A percentile compares a stretch with the other conserved stretches of the same genome.
Conservation (phyloP, 169 alveolate species). For the Plasmodium reichenowi region DNA sequence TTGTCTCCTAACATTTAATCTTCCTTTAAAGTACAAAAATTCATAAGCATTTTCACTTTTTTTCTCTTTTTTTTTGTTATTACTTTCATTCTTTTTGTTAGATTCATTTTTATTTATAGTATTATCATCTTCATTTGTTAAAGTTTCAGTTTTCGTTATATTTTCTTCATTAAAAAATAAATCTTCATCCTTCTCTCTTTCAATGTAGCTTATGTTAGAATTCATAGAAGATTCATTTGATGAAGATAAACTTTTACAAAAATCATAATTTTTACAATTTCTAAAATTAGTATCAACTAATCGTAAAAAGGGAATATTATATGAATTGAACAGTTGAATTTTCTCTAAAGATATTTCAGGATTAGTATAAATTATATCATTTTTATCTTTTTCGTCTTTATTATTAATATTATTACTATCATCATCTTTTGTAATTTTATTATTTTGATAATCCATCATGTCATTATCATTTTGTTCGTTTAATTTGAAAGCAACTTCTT, state of each 20-base stretch:
- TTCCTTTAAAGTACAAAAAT: constrained; percentile 44
- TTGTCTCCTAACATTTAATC: constrained; percentile 17
- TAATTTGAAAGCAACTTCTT: no score
- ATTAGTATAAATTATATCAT: not conserved
- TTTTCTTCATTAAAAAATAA: not conserved
- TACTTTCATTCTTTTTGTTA: not conserved
- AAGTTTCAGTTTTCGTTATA: constrained; percentile 9
- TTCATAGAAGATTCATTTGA: constrained; percentile 40
- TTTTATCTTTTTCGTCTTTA: not conserved
- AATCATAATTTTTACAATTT: constrained; percentile 36
- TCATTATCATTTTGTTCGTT: no score
- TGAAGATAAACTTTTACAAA: constrained; percentile 44
- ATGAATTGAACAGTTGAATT: not conserved
- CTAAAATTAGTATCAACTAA: constrained; percentile 15
- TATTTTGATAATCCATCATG: no score
- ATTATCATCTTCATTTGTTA: no score
- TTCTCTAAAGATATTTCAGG: constrained; percentile 1
- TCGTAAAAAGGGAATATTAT: constrained; percentile 29
- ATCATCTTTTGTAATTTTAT: not conserved
- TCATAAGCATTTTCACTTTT: constrained; percentile 33
- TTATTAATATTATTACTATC: not conserved
- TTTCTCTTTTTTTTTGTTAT: constrained; percentile 7
- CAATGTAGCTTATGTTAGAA: constrained; percentile 17
- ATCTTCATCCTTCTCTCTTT: not conserved
- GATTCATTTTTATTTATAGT: not conserved